Base-by-base conservation (phyloP, 371 early-diverging fungal genomes). In the Mortierella sp. region DNA sequence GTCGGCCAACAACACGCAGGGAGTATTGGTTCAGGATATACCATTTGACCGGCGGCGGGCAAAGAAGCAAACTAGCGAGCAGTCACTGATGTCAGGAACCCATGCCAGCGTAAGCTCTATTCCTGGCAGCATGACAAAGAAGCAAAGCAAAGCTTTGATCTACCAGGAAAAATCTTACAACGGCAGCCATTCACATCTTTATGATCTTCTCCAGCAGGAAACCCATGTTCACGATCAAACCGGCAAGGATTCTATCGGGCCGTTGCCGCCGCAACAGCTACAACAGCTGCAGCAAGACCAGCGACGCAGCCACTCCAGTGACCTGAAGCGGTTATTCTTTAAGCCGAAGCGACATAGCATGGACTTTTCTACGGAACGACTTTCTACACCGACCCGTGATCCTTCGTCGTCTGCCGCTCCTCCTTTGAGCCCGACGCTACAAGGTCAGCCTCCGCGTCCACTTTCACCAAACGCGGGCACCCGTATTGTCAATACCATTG, bases 341-440 rank as follows among this genome's bases (percentile, higher is more conserved):
- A 63, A 59, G 31, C 60, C 56, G 9, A 69, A 65, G 19, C 69
- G 76, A 45, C 76, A 61, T 19, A 74, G 76, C 28, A n/a, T 74
- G 45, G 76, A 74, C 39, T 31, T 53, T 4, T 24, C 53, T 8
- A n/a, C 60, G 2, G n/a, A 28, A 38, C 42, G 27, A 5, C 5
- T 26, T 27, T 41, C 52, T 10, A 16, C 58, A 0, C 18, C 18
- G 16, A 30, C 26, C 13, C 14, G 30, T 24, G 14, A 26, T 14
- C 10, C 10, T 4, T 10, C 34, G 7, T 34, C 10, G 34, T 7
- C 34, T 7, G 34, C 34, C 7, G 4, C 34, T 34, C 34, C 34
- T 4, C 34, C 34, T 10, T 7, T 34, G 34, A 50, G 12, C 30
- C 30, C 56, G 14, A 6, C 43, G 38, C 3, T 52, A 2, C 16